Evolutionary conservation across 1,139 yeast genomes (phyloP).

Genomic region (Blastobotrys capitulatus): DNA sequence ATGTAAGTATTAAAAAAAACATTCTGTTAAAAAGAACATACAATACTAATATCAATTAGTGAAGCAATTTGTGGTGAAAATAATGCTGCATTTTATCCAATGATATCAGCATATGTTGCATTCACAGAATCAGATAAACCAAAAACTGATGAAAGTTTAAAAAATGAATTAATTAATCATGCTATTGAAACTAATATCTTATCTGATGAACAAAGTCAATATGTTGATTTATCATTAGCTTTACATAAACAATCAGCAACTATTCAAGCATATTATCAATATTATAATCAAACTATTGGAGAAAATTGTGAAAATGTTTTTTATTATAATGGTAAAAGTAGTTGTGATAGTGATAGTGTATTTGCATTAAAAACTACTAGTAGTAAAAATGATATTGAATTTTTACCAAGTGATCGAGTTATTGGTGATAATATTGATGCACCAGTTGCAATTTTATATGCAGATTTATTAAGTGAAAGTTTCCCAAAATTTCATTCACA

Average conservation of each 20-base stretch:
- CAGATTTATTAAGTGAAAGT: conserved; percentile 41
- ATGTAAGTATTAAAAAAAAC: conserved; percentile 36
- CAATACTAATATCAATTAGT: conserved; percentile 18
- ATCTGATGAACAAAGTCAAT: conserved; percentile 24
- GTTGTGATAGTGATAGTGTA: conserved; percentile 61
- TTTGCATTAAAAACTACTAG: conserved; percentile 55
- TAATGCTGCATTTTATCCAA: conserved; percentile 44
- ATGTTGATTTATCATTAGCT: conserved; percentile 49
- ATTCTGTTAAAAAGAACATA: conserved; percentile 43
- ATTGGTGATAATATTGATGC: conserved; percentile 44
- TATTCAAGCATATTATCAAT: conserved; percentile 56
- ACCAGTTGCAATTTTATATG: conserved; percentile 45
- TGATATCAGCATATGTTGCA: conserved; percentile 39
- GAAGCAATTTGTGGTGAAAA: conserved; percentile 52
- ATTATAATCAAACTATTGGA: conserved; percentile 36
- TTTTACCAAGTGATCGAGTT: conserved; percentile 52
- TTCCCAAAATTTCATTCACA: conserved; percentile 56
- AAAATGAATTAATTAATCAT: conserved; percentile 35
- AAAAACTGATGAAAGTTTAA: conserved; percentile 39
- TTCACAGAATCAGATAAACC: conserved; percentile 22
- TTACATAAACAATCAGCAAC: conserved; percentile 55
- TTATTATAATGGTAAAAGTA: conserved; percentile 42
- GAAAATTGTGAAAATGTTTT: conserved; percentile 47
- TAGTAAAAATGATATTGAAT: conserved; percentile 16
- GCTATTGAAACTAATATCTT: conserved; percentile 29